phyloP scores from a whole-genome alignment of 495 filamentous ascomycete species.

The Platismatia glauca region DNA sequence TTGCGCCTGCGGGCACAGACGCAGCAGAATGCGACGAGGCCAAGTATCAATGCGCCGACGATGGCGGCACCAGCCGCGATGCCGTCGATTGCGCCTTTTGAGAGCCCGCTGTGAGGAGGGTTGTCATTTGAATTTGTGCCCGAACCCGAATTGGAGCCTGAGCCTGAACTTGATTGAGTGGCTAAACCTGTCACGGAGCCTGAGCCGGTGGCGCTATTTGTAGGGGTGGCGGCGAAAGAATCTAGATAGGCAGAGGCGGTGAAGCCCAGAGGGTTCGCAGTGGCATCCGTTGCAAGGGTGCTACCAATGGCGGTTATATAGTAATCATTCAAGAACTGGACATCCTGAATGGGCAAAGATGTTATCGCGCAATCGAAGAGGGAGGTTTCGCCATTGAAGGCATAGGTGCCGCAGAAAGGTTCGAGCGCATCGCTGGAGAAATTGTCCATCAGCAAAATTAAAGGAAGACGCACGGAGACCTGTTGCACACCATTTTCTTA shows the following conservation, averaged over 20 bases:
- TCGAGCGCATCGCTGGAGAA: conserved; percentile 1
- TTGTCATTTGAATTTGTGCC: background rate
- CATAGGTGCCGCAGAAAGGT: conserved; percentile 20
- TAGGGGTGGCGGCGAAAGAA: background rate
- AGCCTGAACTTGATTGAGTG: background rate
- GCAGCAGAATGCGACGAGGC: conserved; percentile 9
- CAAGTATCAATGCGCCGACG: conserved; percentile 4
- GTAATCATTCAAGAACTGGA: conserved; percentile 18
- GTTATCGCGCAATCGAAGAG: conserved; percentile 10
- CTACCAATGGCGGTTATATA: conserved; percentile 20
- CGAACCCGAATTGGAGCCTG: background rate
- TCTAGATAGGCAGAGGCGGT: conserved; percentile 3
- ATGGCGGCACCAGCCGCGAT: conserved; percentile 15
- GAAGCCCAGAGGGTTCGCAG: conserved; percentile 5
- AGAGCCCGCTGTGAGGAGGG: conserved; percentile 7
- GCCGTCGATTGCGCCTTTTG: conserved; percentile 15
- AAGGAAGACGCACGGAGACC: background rate
- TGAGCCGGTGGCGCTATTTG: background rate
- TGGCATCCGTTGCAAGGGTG: conserved; percentile 11
- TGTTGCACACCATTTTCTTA: conserved; percentile 22
- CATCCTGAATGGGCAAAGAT: background rate
- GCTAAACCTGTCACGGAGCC: background rate
- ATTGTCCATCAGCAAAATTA: background rate
- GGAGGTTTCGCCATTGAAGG: conserved; percentile 12
- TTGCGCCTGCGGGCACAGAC: conserved; percentile 11